phyloP scores from a whole-genome alignment of 352 stramenopile genomes.

The Phytophthora lateralis region DNA sequence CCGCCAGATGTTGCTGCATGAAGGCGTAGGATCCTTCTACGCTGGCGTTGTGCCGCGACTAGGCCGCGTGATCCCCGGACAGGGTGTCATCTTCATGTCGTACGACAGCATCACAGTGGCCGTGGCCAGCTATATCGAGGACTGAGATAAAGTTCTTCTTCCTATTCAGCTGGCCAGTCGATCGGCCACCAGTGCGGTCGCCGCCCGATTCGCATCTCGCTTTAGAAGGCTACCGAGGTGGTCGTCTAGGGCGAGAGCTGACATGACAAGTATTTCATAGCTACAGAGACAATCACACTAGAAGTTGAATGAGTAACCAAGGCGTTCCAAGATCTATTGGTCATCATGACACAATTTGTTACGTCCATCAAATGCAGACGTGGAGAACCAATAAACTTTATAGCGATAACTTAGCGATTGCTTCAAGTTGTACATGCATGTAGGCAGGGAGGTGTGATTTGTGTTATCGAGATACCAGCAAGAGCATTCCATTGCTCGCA shows the following conservation, averaged over 20 bases:
- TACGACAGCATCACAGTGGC: slow-evolving; percentile 81
- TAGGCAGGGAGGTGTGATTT: no score
- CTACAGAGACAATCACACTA: background rate
- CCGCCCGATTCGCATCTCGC: slow-evolving; percentile 14
- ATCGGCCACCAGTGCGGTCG: slow-evolving; percentile 31
- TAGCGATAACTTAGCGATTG: no score
- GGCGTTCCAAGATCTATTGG: no score
- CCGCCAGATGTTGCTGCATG: slow-evolving; percentile 86
- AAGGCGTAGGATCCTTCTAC: slow-evolving; percentile 93
- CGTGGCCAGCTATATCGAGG: slow-evolving; percentile 62
- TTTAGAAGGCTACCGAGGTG: background rate
- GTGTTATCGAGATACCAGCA: no score
- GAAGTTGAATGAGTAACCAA: no score
- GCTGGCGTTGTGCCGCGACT: slow-evolving; percentile 92
- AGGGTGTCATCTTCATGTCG: slow-evolving; percentile 98
- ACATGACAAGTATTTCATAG: background rate
- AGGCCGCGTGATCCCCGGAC: slow-evolving; percentile 95
- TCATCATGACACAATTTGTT: no score
- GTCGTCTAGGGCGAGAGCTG: background rate
- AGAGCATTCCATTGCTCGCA: no score
- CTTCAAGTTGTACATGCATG: no score
- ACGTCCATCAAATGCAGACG: no score
- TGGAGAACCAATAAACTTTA: no score
- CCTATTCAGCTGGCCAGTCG: slow-evolving; percentile 12
- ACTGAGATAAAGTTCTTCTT: slow-evolving; percentile 18